phyloP scores from a whole-genome alignment of 495 filamentous ascomycete genomes.

The Neurospora cerealis region DNA sequence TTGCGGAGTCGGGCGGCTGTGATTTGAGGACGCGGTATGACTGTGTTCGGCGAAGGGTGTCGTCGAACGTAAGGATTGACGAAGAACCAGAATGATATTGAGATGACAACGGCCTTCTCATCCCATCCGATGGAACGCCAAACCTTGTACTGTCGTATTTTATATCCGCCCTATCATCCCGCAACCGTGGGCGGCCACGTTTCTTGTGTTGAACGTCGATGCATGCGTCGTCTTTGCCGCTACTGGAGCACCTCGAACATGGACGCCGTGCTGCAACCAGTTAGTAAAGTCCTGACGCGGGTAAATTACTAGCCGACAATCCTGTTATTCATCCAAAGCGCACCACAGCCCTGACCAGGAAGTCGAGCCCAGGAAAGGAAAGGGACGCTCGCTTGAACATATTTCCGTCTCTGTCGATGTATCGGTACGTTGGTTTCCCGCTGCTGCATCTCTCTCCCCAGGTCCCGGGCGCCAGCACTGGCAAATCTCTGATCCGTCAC shows the following conservation, averaged over 20 bases:
- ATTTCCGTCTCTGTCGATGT: not conserved
- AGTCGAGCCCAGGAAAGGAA: not conserved
- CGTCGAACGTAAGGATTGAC: slow-evolving; percentile 30
- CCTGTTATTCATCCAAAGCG: not conserved
- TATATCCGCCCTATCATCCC: slow-evolving; percentile 57
- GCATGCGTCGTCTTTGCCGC: slow-evolving; percentile 72
- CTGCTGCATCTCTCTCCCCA: not conserved
- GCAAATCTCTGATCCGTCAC: not conserved
- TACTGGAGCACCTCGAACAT: slow-evolving; percentile 50
- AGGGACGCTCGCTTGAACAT: not conserved
- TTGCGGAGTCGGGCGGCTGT: slow-evolving; percentile 36
- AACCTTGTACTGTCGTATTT: slow-evolving; percentile 43
- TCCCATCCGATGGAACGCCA: slow-evolving; percentile 30
- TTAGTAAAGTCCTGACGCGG: slow-evolving; percentile 9
- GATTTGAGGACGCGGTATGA: slow-evolving; percentile 52
- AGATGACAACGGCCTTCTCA: slow-evolving; percentile 37
- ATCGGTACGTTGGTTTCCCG: not conserved
- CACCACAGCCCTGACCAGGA: not conserved
- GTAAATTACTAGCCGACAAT: not conserved
- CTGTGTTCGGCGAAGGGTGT: slow-evolving; percentile 39
- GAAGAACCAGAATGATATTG: slow-evolving; percentile 28
- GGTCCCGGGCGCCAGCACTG: not conserved
- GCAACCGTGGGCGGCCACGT: slow-evolving; percentile 78
- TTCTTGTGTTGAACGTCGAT: slow-evolving; percentile 96
- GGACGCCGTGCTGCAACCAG: slow-evolving; percentile 46